These are phyloP conservation scores for Sphenostylis stenocarpa DNA, from an alignment of 306 rosid genomes.

Conservation along the genomic window DNA sequence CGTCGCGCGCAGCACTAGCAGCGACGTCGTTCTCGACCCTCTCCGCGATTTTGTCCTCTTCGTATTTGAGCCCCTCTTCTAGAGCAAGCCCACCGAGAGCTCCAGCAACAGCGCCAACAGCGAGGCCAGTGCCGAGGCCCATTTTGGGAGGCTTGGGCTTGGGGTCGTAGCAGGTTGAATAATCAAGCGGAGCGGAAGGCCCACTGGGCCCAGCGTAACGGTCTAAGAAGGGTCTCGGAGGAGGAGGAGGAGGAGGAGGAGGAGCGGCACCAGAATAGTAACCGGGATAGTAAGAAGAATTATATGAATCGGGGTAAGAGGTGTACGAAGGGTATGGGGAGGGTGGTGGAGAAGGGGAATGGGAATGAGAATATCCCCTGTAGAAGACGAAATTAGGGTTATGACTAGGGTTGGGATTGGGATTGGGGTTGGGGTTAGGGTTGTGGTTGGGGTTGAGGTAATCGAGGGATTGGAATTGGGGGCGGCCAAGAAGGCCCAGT, in stretches of 20 bases:
- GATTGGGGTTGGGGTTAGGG: slow-evolving; percentile 42
- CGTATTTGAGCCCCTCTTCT: slow-evolving; percentile 69
- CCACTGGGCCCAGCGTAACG: slow-evolving; percentile 56
- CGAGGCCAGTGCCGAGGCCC: slow-evolving; percentile 69
- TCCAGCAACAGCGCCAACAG: slow-evolving; percentile 77
- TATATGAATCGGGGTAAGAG: slow-evolving; percentile 42
- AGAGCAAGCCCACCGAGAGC: slow-evolving; percentile 67
- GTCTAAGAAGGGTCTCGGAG: slow-evolving; percentile 68
- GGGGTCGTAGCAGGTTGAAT: slow-evolving; percentile 52
- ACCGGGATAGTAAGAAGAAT: slow-evolving; percentile 25
- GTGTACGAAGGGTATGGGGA: slow-evolving; percentile 54
- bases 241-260: slow-evolving; percentile 61
- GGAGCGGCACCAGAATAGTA: slow-evolving; percentile 64
- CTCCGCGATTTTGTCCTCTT: slow-evolving; percentile 65
- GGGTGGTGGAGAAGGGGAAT: slow-evolving; percentile 31
- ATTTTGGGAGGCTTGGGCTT: slow-evolving; percentile 58
- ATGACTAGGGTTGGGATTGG: slow-evolving; percentile 33
- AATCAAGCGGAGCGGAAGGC: slow-evolving; percentile 76
- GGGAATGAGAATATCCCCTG: slow-evolving; percentile 55
- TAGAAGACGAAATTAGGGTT: slow-evolving; percentile 37
- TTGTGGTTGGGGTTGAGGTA: slow-evolving; percentile 40
- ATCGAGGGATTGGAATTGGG: slow-evolving; percentile 43
- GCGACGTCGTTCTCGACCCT: slow-evolving; percentile 51
- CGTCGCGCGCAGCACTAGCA: slow-evolving; percentile 54
- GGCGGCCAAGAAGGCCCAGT: slow-evolving; percentile 62